Evolutionary conservation across 768 basidiomycete genomes (phyloP).

Genomic region (Mycena crocata): DNA sequence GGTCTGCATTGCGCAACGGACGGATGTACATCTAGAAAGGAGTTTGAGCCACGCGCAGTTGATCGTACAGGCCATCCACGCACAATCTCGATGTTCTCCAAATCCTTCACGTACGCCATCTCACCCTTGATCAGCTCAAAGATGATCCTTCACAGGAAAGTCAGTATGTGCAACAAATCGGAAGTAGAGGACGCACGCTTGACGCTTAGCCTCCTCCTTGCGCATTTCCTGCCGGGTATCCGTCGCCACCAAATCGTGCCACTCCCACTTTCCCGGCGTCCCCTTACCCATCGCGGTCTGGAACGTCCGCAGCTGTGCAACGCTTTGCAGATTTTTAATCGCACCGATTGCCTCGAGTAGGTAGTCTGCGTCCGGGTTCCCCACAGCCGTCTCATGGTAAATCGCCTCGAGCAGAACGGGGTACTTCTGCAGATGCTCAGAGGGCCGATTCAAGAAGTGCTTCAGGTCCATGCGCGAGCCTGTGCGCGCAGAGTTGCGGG

Average conservation of each 20-base stretch:
- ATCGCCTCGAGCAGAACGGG: constrained; percentile 89
- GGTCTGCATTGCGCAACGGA: constrained; percentile 77
- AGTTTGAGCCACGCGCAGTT: constrained; percentile 2
- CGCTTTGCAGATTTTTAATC: constrained; percentile 83
- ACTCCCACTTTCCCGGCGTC: constrained; percentile 84
- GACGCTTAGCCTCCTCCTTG: constrained; percentile 85
- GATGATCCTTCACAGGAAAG: constrained; percentile 69
- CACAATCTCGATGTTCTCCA: constrained; percentile 87
- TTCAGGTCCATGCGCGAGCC: constrained; percentile 74
- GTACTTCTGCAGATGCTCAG: constrained; percentile 87
- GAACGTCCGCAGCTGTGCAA: constrained; percentile 89
- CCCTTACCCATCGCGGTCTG: constrained; percentile 91
- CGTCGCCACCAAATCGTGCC: constrained; percentile 86
- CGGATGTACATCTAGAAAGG: constrained; percentile 79
- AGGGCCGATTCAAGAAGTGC: constrained; percentile 81
- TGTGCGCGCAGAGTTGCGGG: constrained; percentile 51
- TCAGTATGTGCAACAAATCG: not conserved
- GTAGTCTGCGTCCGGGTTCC: constrained; percentile 87
- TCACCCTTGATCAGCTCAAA: constrained; percentile 96
- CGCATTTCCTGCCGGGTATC: constrained; percentile 70
- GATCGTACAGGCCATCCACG: constrained; percentile 34
- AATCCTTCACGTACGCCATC: constrained; percentile 93
- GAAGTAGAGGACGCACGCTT: constrained; percentile 70
- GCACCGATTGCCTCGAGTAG: constrained; percentile 86
- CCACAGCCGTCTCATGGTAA: constrained; percentile 81